These are phyloP conservation scores for Emergomyces africanus DNA, from an alignment of 2,329 filamentous ascomycete genomes.

Conservation along the genomic window DNA sequence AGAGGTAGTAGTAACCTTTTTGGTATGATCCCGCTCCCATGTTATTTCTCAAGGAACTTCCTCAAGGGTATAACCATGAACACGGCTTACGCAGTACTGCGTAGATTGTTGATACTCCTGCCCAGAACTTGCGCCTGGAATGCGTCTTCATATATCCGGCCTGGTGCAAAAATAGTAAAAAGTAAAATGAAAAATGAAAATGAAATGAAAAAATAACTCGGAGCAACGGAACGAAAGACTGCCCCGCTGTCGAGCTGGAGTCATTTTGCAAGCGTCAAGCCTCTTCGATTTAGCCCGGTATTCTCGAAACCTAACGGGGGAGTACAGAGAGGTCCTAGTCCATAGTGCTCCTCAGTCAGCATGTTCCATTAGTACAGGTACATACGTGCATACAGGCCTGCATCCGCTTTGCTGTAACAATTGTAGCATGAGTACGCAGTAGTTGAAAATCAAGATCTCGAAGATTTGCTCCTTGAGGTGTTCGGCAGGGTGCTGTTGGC, in stretches of 20 bases:
- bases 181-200: too few species aligned
- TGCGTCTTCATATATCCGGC: too few species aligned
- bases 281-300: background rate
- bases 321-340: too few species aligned
- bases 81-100: too few species aligned
- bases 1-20: too few species aligned
- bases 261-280: background rate
- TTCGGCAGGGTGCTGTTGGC: too few species aligned
- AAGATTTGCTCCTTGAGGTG: background rate
- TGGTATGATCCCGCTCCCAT: background rate
- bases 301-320: background rate
- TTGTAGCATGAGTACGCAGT: background rate
- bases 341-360: too few species aligned
- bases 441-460: background rate
- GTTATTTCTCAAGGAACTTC: background rate
- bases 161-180: too few species aligned
- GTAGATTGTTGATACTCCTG: background rate
- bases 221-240: background rate
- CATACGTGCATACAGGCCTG: background rate
- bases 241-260: background rate
- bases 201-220: background rate
- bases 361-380: too few species aligned
- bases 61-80: background rate
- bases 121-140: background rate
- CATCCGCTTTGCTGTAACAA: background rate